Conservation (phyloP, 106 monocot genomes). For the Allium sativum region DNA sequence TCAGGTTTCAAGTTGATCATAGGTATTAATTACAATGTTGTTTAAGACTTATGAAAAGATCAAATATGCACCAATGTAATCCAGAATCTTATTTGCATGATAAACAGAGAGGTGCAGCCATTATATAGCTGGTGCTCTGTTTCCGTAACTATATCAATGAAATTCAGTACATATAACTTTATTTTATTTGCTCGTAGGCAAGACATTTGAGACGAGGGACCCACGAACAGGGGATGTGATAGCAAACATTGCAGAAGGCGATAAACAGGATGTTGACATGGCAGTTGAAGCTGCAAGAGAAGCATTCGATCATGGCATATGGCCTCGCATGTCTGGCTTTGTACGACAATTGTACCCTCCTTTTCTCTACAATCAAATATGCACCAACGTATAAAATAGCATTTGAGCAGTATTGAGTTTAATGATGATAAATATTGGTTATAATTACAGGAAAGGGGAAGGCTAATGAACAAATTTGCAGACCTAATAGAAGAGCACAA, state of each 20-base stretch:
- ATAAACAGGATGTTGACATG: constrained; percentile 39
- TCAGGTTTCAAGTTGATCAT: too few species aligned
- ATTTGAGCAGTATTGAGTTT: background rate
- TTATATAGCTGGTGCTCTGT: too few species aligned
- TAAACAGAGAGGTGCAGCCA: too few species aligned
- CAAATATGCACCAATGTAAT: too few species aligned
- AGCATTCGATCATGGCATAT: constrained; percentile 58
- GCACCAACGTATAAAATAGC: background rate
- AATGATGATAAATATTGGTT: background rate
- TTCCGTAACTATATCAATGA: too few species aligned
- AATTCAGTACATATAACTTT: too few species aligned
- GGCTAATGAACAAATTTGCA: constrained; percentile 44
- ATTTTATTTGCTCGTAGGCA: constrained; percentile 19
- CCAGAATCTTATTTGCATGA: too few species aligned
- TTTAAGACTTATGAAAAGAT: too few species aligned
- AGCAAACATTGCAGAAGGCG: constrained; percentile 52
- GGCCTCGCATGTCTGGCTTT: constrained; percentile 73
- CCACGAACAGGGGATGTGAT: constrained; percentile 51
- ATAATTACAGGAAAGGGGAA: constrained; percentile 41
- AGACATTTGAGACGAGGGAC: constrained; percentile 50
- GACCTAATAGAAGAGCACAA: constrained; percentile 41
- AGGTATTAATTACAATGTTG: too few species aligned
- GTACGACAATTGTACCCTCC: constrained; percentile 10
- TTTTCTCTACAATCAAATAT: background rate
- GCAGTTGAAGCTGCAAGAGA: constrained; percentile 57